Percentiles rank a stretch among this genome's conserved stretches.
phyloP scores from a whole-genome alignment of 495 filamentous ascomycete genomes.

The Penicillium verhagenii region DNA sequence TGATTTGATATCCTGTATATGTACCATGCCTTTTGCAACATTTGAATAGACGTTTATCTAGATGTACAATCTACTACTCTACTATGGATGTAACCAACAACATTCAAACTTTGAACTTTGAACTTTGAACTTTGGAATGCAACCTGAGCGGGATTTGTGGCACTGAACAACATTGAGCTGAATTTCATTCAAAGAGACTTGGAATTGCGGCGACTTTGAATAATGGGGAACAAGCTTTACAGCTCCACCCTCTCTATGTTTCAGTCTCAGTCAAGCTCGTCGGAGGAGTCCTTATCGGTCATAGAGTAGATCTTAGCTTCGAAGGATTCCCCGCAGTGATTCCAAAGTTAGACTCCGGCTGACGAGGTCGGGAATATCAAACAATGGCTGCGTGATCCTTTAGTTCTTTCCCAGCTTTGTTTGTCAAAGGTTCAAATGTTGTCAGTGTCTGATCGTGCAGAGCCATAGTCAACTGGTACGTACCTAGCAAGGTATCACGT shows the following conservation, averaged over 20 bases:
- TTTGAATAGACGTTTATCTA: constrained; percentile 16
- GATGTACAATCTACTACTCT: constrained; percentile 26
- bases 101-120: background rate
- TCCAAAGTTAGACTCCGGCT: background rate
- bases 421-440: too few species aligned
- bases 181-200: too few species aligned
- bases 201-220: too few species aligned
- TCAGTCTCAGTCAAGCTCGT: constrained; percentile 1
- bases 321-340: background rate
- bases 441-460: too few species aligned
- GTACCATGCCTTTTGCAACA: constrained; percentile 19
- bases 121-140: too few species aligned
- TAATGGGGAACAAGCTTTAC: background rate
- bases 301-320: background rate
- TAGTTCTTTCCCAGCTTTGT: too few species aligned
- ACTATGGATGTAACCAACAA: constrained; percentile 3
- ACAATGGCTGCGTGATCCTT: background rate
- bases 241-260: background rate
- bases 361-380: background rate
- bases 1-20: constrained; percentile 13
- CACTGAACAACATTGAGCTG: too few species aligned
- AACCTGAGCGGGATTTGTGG: too few species aligned
- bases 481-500: too few species aligned
- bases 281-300: background rate
- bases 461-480: too few species aligned